Evolutionary conservation across 1,284 basidiomycete genomes (phyloP).

Genomic region (Sanghuangporus baumii): DNA sequence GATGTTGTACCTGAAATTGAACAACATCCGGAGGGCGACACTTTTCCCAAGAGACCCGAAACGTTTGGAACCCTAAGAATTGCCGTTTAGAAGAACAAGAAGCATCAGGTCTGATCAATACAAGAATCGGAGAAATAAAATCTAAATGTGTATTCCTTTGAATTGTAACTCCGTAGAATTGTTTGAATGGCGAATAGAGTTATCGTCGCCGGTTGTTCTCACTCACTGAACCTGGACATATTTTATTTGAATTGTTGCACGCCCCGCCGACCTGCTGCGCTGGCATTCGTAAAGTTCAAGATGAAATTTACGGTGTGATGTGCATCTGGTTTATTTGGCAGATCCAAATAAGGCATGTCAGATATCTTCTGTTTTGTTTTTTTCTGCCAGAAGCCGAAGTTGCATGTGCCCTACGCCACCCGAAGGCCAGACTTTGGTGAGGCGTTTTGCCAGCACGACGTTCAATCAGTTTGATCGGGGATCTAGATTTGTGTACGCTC

Average conservation of each 20-base stretch:
- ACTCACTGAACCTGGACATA: neutral
- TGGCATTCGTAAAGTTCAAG: neutral
- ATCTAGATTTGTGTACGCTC: neutral
- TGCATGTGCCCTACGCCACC: neutral
- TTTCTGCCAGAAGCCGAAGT: neutral
- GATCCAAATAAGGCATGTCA: neutral
- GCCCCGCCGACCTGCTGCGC: neutral
- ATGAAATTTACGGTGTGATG: neutral
- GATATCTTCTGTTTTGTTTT: neutral
- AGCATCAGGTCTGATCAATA: neutral
- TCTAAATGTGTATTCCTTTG: neutral
- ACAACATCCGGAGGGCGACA: slow-evolving; percentile 91
- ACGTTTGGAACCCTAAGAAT: slow-evolving; percentile 59
- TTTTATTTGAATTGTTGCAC: neutral
- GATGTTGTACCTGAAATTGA: slow-evolving; percentile 92
- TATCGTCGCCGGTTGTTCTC: neutral
- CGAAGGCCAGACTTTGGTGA: neutral
- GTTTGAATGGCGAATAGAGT: neutral
- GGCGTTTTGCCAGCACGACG: neutral
- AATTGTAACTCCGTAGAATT: neutral
- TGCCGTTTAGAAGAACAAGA: neutral
- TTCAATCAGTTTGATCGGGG: neutral
- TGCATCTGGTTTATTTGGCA: neutral
- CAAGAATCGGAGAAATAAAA: neutral
- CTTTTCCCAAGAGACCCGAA: slow-evolving; percentile 95